Evolutionary conservation across 2,329 filamentous ascomycete genomes (phyloP).

Genomic region (Fusarium nematophilum): DNA sequence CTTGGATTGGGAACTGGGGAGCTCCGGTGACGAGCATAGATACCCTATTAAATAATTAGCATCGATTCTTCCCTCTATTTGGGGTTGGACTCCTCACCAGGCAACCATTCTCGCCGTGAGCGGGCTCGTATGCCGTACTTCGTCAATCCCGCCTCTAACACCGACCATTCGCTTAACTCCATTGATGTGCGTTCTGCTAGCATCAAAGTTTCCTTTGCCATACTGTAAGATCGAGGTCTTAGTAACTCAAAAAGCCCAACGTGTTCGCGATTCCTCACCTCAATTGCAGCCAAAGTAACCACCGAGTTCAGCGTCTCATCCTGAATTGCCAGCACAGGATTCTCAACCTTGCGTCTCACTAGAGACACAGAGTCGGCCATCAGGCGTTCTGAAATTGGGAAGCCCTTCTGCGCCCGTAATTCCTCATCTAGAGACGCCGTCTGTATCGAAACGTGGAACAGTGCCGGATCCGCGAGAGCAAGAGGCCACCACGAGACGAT

Average conservation of each 20-base stretch:
- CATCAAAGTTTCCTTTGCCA: slow-evolving; percentile 62
- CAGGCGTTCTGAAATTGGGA: slow-evolving; percentile 63
- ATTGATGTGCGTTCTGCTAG: slow-evolving; percentile 60
- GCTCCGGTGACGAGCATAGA: slow-evolving; percentile 64
- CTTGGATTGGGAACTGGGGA: slow-evolving; percentile 65
- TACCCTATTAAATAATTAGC: slow-evolving; percentile 56
- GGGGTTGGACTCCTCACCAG: too few species aligned
- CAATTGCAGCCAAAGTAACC: slow-evolving; percentile 67
- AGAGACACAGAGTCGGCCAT: slow-evolving; percentile 68
- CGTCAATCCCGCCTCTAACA: slow-evolving; percentile 62
- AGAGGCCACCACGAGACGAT: slow-evolving; percentile 70
- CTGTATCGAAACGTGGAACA: slow-evolving; percentile 70
- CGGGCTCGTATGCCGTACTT: slow-evolving; percentile 60
- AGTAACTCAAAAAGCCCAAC: too few species aligned
- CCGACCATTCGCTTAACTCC: slow-evolving; percentile 61
- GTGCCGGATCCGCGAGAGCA: slow-evolving; percentile 64
- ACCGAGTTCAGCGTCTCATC: slow-evolving; percentile 68
- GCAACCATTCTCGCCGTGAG: slow-evolving; percentile 66
- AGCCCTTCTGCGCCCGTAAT: slow-evolving; percentile 61
- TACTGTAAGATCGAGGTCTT: slow-evolving; percentile 47
- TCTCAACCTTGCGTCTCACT: slow-evolving; percentile 61
- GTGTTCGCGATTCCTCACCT: slow-evolving; percentile 57
- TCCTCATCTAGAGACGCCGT: slow-evolving; percentile 69
- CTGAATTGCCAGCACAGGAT: slow-evolving; percentile 59
- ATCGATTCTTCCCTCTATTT: not conserved